Conservation (phyloP, 2,329 filamentous ascomycete species). For the Aspergillus flavus region DNA sequence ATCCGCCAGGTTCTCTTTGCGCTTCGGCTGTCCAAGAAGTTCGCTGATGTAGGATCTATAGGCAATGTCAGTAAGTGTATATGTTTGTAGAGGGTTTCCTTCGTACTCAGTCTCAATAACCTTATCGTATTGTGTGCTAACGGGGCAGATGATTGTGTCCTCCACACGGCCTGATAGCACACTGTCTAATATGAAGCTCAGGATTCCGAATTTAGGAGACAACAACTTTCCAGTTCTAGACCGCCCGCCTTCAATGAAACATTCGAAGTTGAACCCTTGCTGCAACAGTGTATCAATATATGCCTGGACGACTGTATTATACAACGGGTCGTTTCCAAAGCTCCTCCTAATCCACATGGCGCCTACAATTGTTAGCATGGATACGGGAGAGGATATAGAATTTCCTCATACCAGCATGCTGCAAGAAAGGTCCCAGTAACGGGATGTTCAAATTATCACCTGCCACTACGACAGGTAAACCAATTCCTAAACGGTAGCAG, state of each 20-base stretch:
- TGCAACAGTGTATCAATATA: conserved; percentile 93
- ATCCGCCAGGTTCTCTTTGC: conserved; percentile 88
- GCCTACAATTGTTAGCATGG: conserved; percentile 45
- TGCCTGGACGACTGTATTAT: conserved; percentile 88
- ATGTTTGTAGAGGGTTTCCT: background rate
- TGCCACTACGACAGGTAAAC: conserved; percentile 86
- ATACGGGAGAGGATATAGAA: background rate
- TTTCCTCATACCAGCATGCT: conserved; percentile 70
- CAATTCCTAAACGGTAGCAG: conserved; percentile 89
- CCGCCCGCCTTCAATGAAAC: conserved; percentile 93
- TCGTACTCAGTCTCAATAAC: conserved; percentile 86
- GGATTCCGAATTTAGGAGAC: conserved; percentile 91
- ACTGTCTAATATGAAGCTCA: conserved; percentile 89
- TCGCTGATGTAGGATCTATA: conserved; percentile 83
- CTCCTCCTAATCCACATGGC: conserved; percentile 95
- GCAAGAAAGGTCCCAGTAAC: conserved; percentile 82
- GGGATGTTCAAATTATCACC: conserved; percentile 97
- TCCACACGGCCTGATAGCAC: conserved; percentile 83
- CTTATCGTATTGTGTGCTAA: conserved; percentile 98
- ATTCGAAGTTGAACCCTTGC: conserved; percentile 92
- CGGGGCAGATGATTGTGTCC: conserved; percentile 90
- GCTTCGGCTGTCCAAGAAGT: conserved; percentile 89
- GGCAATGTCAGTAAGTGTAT: conserved; percentile 15
- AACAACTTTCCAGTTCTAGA: conserved; percentile 92
- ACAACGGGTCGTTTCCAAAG: conserved; percentile 89